phyloP scores from a whole-genome alignment of 2,329 filamentous ascomycete species.

The Aspergillus floridensis region DNA sequence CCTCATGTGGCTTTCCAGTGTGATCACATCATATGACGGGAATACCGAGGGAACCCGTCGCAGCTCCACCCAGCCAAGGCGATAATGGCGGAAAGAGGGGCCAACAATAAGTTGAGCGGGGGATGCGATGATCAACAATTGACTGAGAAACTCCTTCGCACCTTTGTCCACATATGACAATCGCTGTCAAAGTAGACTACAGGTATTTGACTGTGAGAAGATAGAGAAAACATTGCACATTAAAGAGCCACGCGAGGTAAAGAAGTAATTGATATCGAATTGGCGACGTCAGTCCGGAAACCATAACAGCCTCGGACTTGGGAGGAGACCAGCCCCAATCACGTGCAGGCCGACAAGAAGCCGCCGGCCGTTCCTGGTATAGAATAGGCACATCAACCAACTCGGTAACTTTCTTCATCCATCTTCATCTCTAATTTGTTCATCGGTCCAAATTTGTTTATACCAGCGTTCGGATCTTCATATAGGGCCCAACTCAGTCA shows the following conservation, averaged over 20 bases:
- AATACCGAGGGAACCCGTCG: not conserved
- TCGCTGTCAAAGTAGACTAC: not conserved
- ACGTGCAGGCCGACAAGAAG: not conserved
- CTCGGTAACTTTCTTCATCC: not conserved
- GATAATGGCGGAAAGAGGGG: not conserved
- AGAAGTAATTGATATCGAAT: not conserved
- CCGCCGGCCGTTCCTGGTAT: not conserved
- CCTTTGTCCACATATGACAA: not conserved
- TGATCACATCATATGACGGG: constrained; percentile 27
- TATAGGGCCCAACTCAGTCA: not conserved
- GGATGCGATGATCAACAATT: not conserved
- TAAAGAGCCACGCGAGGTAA: not conserved
- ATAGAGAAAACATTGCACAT: too few relatives aligned
- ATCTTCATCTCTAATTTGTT: not conserved
- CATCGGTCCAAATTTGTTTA: not conserved
- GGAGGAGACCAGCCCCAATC: not conserved
- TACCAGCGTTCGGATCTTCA: not conserved
- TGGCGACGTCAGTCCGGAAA: not conserved
- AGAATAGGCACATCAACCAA: not conserved
- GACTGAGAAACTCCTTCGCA: not conserved
- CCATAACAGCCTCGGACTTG: not conserved
- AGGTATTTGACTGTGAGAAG: too few relatives aligned
- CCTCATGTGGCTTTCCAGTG: constrained; percentile 11
- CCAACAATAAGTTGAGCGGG: not conserved
- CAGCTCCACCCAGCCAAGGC: not conserved